A percentile compares a stretch with the other conserved stretches of the same genome.
Conservation (phyloP, 352 stramenopile genomes). For the Pythium inflatum region DNA sequence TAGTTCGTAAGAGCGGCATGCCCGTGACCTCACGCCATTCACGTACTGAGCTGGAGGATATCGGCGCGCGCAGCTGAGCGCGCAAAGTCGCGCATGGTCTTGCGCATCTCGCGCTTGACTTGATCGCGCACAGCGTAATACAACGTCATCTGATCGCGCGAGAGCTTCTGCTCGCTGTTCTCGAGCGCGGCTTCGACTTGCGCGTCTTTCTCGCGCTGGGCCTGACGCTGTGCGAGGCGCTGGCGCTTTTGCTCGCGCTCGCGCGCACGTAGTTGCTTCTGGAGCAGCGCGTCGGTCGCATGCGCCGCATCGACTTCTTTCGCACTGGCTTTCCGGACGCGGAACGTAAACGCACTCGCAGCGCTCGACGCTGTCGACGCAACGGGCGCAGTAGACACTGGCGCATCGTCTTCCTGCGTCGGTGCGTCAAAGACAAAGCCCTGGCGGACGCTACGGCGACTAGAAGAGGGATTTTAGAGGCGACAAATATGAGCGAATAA, state of each 20-base stretch:
- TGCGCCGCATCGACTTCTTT: constrained; percentile 44
- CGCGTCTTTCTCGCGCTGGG: constrained; percentile 50
- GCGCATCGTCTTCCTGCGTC: constrained; percentile 32
- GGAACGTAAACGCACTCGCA: constrained; percentile 55
- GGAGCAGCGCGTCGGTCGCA: constrained; percentile 46
- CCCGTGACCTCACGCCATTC: background rate
- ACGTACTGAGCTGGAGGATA: constrained; percentile 70
- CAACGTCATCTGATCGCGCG: constrained; percentile 55
- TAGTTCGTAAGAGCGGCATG: background rate
- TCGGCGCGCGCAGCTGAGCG: constrained; percentile 56
- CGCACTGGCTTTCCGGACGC: constrained; percentile 46
- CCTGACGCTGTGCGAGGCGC: constrained; percentile 47
- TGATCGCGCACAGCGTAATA: constrained; percentile 65
- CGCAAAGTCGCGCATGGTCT: constrained; percentile 70
- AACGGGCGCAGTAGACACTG: background rate
- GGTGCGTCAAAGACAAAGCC: constrained; percentile 61
- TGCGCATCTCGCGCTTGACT: constrained; percentile 65
- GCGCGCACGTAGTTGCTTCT: constrained; percentile 56
- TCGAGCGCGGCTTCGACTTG: constrained; percentile 45
- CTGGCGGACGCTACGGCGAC: constrained; percentile 30
- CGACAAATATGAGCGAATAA: too few relatives aligned
- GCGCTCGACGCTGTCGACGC: background rate
- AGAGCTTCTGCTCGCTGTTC: constrained; percentile 43
- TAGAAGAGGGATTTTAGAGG: constrained; percentile 3
- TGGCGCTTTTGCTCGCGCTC: constrained; percentile 49